Percentiles rank a stretch among this genome's conserved stretches.
These are phyloP conservation scores for Lachancea sp. DNA, from an alignment of 805 yeast genomes.

Conservation along the genomic window DNA sequence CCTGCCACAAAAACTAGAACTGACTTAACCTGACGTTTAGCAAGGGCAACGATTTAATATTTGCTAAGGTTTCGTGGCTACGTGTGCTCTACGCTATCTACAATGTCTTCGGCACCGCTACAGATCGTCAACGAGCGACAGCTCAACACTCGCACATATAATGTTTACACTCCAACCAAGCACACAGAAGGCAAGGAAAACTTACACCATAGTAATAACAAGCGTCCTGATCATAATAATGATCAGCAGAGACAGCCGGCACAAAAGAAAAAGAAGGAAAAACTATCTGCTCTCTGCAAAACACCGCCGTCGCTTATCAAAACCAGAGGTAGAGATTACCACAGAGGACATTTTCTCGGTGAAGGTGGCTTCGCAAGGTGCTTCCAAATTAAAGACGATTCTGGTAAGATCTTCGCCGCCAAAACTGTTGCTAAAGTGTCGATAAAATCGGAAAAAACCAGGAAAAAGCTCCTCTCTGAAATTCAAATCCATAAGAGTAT, in stretches of 20 bases:
- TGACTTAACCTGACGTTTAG: too few relatives aligned
- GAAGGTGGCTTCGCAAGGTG: conserved; percentile 99
- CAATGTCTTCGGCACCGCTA: conserved; percentile 32
- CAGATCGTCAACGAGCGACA: conserved; percentile 33
- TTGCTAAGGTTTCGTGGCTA: too few relatives aligned
- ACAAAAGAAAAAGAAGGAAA: conserved; percentile 73
- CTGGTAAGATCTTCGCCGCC: conserved; percentile 87
- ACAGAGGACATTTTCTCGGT: conserved; percentile 84
- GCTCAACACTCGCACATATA: conserved; percentile 29
- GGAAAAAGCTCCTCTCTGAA: conserved; percentile 76
- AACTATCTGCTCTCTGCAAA: conserved; percentile 82
- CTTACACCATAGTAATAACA: conserved; percentile 9
- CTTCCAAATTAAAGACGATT: conserved; percentile 88
- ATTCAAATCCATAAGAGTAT: conserved; percentile 90
- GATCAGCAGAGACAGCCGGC: conserved; percentile 23
- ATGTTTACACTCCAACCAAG: conserved; percentile 29
- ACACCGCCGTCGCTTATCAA: conserved; percentile 94
- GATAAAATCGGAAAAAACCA: conserved; percentile 83
- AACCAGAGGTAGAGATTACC: conserved; percentile 85
- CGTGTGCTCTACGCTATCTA: too few relatives aligned
- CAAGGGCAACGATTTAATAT: too few relatives aligned
- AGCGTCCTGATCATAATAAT: conserved; percentile 16
- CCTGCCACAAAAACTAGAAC: conserved; percentile 7
- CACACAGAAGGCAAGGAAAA: conserved; percentile 20
- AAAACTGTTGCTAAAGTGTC: conserved; percentile 97